Evolutionary conservation across 176 grass and related monocot genomes (phyloP).

Genomic region (Oryza australiensis): DNA sequence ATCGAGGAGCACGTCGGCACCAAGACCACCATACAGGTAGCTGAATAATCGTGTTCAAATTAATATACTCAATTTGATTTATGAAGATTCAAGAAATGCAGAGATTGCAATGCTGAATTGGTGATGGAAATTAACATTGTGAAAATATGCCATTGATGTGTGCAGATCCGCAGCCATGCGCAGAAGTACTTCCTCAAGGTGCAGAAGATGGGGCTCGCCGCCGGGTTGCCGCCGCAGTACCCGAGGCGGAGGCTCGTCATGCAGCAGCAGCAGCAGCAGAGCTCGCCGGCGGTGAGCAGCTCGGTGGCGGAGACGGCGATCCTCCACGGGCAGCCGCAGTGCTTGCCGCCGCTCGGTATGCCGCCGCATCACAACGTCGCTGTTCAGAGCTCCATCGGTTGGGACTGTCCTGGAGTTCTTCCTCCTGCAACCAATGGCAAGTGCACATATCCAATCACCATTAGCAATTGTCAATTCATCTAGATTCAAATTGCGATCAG

Average conservation of each 20-base stretch:
- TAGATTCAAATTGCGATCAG: background rate
- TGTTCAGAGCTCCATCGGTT: conserved; percentile 28
- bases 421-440: conserved; percentile 32
- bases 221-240: conserved; percentile 67
- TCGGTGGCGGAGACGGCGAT: background rate
- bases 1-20: conserved; percentile 91
- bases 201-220: conserved; percentile 72
- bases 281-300: conserved; percentile 4
- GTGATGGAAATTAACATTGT: background rate
- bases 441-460: background rate
- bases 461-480: background rate
- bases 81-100: background rate
- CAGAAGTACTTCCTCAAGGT: conserved; percentile 98
- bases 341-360: conserved; percentile 1
- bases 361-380: conserved; percentile 15
- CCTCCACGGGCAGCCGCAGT: conserved; percentile 21
- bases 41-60: background rate
- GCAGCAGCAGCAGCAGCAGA: conserved; percentile 36
- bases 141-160: background rate
- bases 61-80: background rate
- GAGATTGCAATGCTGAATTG: background rate
- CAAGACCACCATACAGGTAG: conserved; percentile 82
- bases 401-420: conserved; percentile 31
- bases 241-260: conserved; percentile 41
- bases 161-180: conserved; percentile 92